These are phyloP conservation scores for Desmodesmus armatus DNA, from an alignment of 139 green algal species.

Conservation along the genomic window DNA sequence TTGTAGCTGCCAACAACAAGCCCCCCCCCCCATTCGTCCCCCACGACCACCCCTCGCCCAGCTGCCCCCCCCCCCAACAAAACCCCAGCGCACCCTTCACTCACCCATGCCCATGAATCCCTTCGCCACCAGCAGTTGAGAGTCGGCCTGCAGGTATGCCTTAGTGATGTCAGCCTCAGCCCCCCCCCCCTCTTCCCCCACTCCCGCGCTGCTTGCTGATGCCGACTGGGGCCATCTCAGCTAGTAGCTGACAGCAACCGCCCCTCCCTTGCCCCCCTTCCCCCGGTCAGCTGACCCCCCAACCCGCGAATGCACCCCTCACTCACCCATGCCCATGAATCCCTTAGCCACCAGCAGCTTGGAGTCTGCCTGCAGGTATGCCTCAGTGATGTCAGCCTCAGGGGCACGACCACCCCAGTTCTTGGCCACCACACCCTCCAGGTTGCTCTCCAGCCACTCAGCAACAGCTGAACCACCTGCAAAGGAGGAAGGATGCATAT, in stretches of 20 bases:
- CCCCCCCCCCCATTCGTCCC: no score
- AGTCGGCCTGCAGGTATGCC: constrained; percentile 69
- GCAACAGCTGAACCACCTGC: constrained; percentile 73
- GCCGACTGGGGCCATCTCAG: no score
- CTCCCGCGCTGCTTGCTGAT: no score
- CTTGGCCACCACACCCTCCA: constrained; percentile 67
- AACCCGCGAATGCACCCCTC: background rate
- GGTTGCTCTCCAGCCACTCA: constrained; percentile 80
- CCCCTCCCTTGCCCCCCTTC: no score
- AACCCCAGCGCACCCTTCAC: no score
- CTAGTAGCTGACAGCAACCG: no score
- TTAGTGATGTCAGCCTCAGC: constrained; percentile 62
- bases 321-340: constrained; percentile 80
- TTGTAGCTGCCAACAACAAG: no score
- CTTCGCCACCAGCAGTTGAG: constrained; percentile 72
- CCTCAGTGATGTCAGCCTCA: constrained; percentile 59
- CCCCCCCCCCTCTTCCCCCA: no score
- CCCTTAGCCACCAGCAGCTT: constrained; percentile 75
- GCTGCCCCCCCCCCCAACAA: no score
- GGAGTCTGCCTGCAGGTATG: constrained; percentile 68
- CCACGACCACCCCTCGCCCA: no score
- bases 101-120: constrained; percentile 82
- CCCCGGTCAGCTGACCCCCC: background rate
- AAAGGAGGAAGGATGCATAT: background rate
- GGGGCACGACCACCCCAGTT: constrained; percentile 65